phyloP scores from a whole-genome alignment of 2,329 filamentous ascomycete species.

The Claviceps capensis region DNA sequence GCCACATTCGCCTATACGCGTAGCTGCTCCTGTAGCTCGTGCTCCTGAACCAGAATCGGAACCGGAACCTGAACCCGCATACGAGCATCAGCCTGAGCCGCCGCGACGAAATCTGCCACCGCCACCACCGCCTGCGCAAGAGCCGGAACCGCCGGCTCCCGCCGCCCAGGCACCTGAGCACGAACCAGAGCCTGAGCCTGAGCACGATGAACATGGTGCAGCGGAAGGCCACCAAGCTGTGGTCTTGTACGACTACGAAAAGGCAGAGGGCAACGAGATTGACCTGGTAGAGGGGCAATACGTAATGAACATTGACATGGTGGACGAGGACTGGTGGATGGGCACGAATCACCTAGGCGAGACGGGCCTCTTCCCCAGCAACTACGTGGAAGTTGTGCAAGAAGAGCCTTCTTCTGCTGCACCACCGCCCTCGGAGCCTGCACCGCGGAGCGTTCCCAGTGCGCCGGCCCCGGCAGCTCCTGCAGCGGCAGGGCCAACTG shows the following conservation, averaged over 20 bases:
- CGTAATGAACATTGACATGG: slow-evolving; percentile 88
- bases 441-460: slow-evolving; percentile 12
- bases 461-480: slow-evolving; percentile 24
- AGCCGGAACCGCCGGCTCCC: slow-evolving; percentile 33
- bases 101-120: slow-evolving; percentile 38
- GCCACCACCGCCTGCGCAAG: slow-evolving; percentile 48
- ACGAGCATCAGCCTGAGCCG: slow-evolving; percentile 26
- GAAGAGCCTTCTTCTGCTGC: slow-evolving; percentile 34
- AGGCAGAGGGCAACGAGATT: slow-evolving; percentile 93
- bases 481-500: slow-evolving; percentile 43
- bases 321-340: slow-evolving; percentile 98
- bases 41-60: slow-evolving; percentile 25
- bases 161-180: slow-evolving; percentile 13
- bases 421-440: slow-evolving; percentile 21
- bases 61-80: slow-evolving; percentile 10
- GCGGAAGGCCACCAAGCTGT: slow-evolving; percentile 56
- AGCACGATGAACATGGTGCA: slow-evolving; percentile 16
- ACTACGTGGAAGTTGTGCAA: slow-evolving; percentile 82
- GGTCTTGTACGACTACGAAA: slow-evolving; percentile 91
- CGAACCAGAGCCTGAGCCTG: slow-evolving; percentile 37
- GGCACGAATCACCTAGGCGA: slow-evolving; percentile 78
- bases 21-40: slow-evolving; percentile 74
- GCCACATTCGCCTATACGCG: slow-evolving; percentile 58
- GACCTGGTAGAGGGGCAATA: slow-evolving; percentile 79
- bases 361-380: slow-evolving; percentile 85